Conservation (phyloP, 108 stramenopile genomes). For the Hondaea fermentalgiana region DNA sequence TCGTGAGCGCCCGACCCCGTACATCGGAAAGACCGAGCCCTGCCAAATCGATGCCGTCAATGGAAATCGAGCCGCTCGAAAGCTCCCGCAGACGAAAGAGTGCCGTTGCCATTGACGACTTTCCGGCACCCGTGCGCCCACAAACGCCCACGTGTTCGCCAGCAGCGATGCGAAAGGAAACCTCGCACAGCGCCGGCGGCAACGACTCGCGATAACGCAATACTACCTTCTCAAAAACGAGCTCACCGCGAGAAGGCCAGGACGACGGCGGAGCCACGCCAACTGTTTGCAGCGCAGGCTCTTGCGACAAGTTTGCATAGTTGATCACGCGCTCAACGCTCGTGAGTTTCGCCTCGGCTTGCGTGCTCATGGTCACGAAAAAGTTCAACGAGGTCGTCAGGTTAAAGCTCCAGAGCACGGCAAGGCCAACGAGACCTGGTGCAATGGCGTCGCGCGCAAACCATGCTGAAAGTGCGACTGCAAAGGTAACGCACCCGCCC, state of each 20-base stretch:
- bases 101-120: conserved; percentile 67
- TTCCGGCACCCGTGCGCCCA: conserved; percentile 69
- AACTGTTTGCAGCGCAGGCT: neutral
- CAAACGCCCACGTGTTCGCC: conserved; percentile 79
- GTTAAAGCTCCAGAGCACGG: conserved; percentile 40
- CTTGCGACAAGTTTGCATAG: conserved; percentile 34
- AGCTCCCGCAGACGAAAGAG: conserved; percentile 75
- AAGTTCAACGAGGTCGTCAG: conserved; percentile 21
- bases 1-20: conserved; percentile 64
- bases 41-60: conserved; percentile 76
- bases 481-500: conserved; percentile 60
- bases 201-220: conserved; percentile 69
- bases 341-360: conserved; percentile 27
- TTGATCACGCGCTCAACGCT: conserved; percentile 26
- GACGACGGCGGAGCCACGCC: neutral
- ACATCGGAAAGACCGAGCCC: conserved; percentile 65
- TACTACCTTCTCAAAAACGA: conserved; percentile 60
- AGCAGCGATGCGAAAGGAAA: conserved; percentile 65
- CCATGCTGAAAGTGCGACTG: conserved; percentile 50
- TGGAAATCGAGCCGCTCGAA: conserved; percentile 56
- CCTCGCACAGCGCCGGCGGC: conserved; percentile 71
- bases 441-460: conserved; percentile 52
- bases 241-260: conserved; percentile 70
- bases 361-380: neutral
- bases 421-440: conserved; percentile 65